Percentiles rank a stretch among this genome's conserved stretches.
Evolutionary conservation across 768 basidiomycete species (phyloP).

Genomic region (Tephrocybe sp.): DNA sequence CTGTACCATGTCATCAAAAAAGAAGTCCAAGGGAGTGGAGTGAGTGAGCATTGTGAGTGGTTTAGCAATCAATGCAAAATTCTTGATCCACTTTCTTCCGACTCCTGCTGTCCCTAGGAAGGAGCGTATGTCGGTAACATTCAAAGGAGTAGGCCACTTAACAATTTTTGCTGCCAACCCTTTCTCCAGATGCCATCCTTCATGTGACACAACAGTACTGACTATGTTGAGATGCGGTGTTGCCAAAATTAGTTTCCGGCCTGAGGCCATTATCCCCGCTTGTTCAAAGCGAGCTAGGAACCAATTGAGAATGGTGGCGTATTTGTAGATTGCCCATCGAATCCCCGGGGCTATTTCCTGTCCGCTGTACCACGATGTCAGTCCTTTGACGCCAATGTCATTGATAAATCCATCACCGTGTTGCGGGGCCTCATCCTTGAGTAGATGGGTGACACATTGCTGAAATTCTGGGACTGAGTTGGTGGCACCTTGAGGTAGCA

Average conservation of each 20-base stretch:
- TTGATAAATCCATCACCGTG: constrained; percentile 20
- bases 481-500: constrained; percentile 33
- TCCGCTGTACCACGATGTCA: constrained; percentile 10
- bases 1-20: constrained; percentile 19
- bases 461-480: constrained; percentile 36
- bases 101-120: constrained; percentile 28
- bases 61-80: constrained; percentile 22
- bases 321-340: constrained; percentile 19
- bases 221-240: neutral
- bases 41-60: constrained; percentile 21
- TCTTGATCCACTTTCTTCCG: constrained; percentile 21
- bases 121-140: constrained; percentile 18
- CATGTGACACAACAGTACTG: constrained; percentile 25
- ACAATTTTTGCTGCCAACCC: constrained; percentile 23
- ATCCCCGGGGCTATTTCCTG: constrained; percentile 20
- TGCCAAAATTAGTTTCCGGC: neutral
- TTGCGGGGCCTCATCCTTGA: constrained; percentile 15
- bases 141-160: constrained; percentile 23
- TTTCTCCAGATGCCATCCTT: constrained; percentile 27
- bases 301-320: constrained; percentile 8
- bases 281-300: neutral
- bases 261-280: neutral
- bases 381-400: constrained; percentile 19
- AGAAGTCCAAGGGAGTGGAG: constrained; percentile 19
- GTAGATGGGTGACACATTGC: constrained; percentile 11